Conservation (phyloP, 1,284 basidiomycete species). For the Ustilago bromivora region DNA sequence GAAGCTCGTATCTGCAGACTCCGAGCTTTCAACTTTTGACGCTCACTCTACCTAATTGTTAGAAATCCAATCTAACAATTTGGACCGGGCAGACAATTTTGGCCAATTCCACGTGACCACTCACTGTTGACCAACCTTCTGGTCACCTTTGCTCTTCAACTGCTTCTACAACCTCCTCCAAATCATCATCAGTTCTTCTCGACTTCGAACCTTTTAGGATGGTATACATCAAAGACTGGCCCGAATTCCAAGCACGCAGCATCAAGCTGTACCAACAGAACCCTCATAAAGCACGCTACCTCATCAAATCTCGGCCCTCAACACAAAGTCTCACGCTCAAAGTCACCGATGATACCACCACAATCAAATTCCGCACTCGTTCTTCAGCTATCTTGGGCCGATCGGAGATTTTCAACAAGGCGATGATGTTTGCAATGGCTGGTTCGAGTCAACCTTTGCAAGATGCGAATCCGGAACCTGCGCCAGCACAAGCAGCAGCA, state of each 20-base stretch:
- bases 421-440: conserved; percentile 81
- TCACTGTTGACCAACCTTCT: background rate
- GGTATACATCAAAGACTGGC: conserved; percentile 64
- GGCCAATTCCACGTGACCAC: background rate
- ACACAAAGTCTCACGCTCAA: conserved; percentile 57
- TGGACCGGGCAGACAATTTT: no score
- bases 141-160: background rate
- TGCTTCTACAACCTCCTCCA: no score
- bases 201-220: conserved; percentile 14
- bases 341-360: conserved; percentile 60
- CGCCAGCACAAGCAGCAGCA: conserved; percentile 2
- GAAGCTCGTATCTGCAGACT: no score
- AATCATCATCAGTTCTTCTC: no score
- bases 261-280: conserved; percentile 51
- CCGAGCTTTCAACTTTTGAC: no score
- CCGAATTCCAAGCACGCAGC: conserved; percentile 56
- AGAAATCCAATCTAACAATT: no score
- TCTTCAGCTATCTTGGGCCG: conserved; percentile 93
- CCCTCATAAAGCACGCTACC: conserved; percentile 55
- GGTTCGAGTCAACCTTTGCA: conserved; percentile 35
- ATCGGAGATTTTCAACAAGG: conserved; percentile 88
- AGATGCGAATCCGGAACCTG: conserved; percentile 37
- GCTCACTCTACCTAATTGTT: no score
- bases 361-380: conserved; percentile 89
- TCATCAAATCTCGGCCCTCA: conserved; percentile 56